Base-by-base conservation (phyloP, 2,329 filamentous ascomycete species). In the Westerdykella sp. region DNA sequence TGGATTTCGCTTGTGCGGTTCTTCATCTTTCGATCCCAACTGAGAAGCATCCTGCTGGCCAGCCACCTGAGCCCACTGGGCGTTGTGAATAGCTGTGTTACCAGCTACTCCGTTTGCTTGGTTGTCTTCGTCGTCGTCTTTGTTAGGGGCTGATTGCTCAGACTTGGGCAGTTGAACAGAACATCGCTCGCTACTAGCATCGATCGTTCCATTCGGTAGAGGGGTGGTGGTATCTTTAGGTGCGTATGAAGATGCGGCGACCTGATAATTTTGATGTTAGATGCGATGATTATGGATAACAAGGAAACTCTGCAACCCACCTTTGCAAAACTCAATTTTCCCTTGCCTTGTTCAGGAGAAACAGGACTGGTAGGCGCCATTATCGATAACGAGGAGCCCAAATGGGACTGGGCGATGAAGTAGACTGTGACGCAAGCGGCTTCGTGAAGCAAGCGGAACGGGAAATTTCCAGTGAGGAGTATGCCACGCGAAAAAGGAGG, bases 271-370 rank as follows among this genome's bases (percentile, higher is more conserved):
- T 10, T 28, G 11, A 10, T 28, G 25, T 28, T 28, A 42, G 64
- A 55, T 37, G 41, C 21, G 23, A 37, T 28, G 36, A 2, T 11
- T 6, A 30, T 11, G 3, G 21, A 11, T 15, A 22, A 13, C 10
- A 13, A 38, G 37, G 3, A 34, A 22, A 32, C 3, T 32, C 23
- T 12, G 10, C 21, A 25, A 56, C 73, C 45, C 71, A 87, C 85
- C 77, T 86, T 88, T 68, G 85, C 85, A 73, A 89, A 89, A 35
- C 84, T 87, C 55, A 83, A 77, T 67, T 79, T 81, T 41, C 50
- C 47, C 70, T 54, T 51, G 22, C 53, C 42, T 39, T 59, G 53
- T 41, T 66, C 63, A 22, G 54, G 43, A 41, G 59, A 49, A 12
- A 56, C 50, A 32, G 62, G 52, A 36, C 59, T 50, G 40, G 60